phyloP scores from a whole-genome alignment of 257 asterid species.

The Petunia secreta region DNA sequence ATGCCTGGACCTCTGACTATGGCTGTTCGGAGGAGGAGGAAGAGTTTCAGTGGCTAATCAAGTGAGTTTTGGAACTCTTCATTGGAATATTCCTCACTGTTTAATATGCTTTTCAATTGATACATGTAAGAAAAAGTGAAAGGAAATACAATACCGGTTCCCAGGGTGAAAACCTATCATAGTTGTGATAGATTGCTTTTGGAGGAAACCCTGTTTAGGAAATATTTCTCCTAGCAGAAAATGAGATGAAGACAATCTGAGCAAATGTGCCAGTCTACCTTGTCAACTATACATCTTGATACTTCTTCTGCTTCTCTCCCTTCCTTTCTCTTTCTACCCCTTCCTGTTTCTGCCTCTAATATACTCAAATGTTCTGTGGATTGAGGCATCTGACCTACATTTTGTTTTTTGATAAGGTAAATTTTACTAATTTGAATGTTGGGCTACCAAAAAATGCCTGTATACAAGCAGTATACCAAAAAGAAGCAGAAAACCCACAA shows the following conservation, averaged over 20 bases:
- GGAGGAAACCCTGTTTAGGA: background rate
- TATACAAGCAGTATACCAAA: too few relatives aligned
- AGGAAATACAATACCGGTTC: background rate
- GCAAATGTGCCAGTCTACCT: background rate
- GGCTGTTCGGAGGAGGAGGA: slow-evolving; percentile 94
- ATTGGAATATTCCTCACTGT: background rate
- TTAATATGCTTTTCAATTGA: slow-evolving; percentile 6
- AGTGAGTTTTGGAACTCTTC: slow-evolving; percentile 55
- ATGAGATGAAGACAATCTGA: background rate
- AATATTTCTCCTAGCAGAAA: background rate
- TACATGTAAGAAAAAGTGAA: background rate
- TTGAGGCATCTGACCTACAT: background rate
- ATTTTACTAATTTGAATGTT: too few relatives aligned
- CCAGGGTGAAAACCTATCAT: background rate
- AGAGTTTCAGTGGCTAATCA: slow-evolving; percentile 88
- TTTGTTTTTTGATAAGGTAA: too few relatives aligned
- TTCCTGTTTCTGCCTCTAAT: background rate
- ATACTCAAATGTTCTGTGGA: background rate
- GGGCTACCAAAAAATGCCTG: too few relatives aligned
- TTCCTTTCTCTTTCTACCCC: background rate
- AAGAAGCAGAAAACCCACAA: too few relatives aligned
- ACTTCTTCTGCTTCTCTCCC: background rate
- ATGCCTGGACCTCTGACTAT: slow-evolving; percentile 98
- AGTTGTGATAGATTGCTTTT: slow-evolving; percentile 13
- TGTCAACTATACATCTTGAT: slow-evolving; percentile 4